Base-by-base conservation (phyloP, 495 filamentous ascomycete species). In the Aspergillus sclerotioniger region DNA sequence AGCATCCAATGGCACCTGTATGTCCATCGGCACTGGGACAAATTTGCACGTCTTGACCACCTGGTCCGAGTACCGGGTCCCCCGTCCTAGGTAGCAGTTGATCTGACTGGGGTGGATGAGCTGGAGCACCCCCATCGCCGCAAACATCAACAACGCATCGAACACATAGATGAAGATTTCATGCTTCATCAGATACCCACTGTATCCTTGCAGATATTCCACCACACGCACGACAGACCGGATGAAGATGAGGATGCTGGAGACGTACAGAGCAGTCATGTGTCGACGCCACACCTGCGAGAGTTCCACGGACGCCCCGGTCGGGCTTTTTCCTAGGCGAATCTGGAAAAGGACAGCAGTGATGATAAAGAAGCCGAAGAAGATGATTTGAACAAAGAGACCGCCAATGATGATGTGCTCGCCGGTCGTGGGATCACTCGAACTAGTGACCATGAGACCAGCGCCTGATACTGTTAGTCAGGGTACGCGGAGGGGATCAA, bases 101-200 rank as follows among this genome's bases (percentile, higher is more conserved):
- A 50, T 50, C 47, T 50, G 25, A 32, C 47, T 50, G 13, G 47
- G 47, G 31, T 50, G 47, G 25, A 33, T 25, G 25, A 31, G 32
- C 47, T 50, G 47, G 8, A 50, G 47, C 25, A 50, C 47, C 13
- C 16, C 47, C 47, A 50, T 50, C 13, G 47, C 28, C 0, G 6
- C 15, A 17, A 80, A 64, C 85, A 89, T 88, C 51, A 84, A 63
- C 35, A 76, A 48, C 25, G 75, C 71, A 65, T 89, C 87, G 57
- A 88, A 88, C 10, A 86, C 62, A 68, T 87, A 89, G 53, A 88
- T 66, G 57, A 80, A 81, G 61, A 75, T 76, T 69, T 89, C 86
- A 44, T 81, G 77, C n/a, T 55, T 62, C 58, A 87, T 60, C 25
- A 82, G 43, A 44, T 67, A 76, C 3, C 85, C 84, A 12, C 74